A percentile compares a stretch with the other conserved stretches of the same genome.
These are phyloP conservation scores for Magnolia kwangsiensis DNA, from an alignment of 164 flowering plant genomes.

Conservation along the genomic window DNA sequence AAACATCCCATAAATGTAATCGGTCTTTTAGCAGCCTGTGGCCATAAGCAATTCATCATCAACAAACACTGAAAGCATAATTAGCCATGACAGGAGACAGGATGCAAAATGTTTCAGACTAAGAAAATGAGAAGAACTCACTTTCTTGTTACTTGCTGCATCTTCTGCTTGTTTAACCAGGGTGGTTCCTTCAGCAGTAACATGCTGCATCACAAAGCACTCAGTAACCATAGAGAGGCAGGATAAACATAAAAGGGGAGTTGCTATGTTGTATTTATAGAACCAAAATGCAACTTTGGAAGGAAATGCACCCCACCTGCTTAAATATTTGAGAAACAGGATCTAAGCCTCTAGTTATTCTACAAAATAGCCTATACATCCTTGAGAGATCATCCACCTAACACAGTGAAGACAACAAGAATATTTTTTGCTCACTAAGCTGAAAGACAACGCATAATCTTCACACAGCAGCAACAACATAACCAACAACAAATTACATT, in stretches of 20 bases:
- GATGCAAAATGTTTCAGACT: neutral
- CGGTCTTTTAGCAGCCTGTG: too few relatives aligned
- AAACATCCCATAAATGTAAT: too few relatives aligned
- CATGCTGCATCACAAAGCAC: constrained; percentile 58
- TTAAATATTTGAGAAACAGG: constrained; percentile 80
- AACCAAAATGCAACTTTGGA: neutral
- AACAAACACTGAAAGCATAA: neutral
- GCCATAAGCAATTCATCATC: too few relatives aligned
- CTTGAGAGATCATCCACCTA: constrained; percentile 79
- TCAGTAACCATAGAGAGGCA: constrained; percentile 2
- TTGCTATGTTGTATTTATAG: neutral
- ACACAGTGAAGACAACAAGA: neutral
- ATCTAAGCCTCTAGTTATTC: constrained; percentile 70
- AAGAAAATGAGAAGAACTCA: constrained; percentile 14
- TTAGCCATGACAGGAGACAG: neutral
- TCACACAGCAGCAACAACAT: neutral
- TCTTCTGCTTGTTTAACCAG: constrained; percentile 96
- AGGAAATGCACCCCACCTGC: constrained; percentile 44
- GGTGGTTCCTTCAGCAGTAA: constrained; percentile 85
- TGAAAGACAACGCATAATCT: neutral
- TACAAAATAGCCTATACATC: constrained; percentile 80
- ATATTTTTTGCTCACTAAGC: neutral
- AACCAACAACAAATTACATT: neutral
- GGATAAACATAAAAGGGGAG: neutral
- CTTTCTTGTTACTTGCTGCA: constrained; percentile 92